Percentiles rank a stretch among this genome's conserved stretches.
Evolutionary conservation across 2,329 filamentous ascomycete genomes (phyloP).

Genomic region (Alternaria burnsii): DNA sequence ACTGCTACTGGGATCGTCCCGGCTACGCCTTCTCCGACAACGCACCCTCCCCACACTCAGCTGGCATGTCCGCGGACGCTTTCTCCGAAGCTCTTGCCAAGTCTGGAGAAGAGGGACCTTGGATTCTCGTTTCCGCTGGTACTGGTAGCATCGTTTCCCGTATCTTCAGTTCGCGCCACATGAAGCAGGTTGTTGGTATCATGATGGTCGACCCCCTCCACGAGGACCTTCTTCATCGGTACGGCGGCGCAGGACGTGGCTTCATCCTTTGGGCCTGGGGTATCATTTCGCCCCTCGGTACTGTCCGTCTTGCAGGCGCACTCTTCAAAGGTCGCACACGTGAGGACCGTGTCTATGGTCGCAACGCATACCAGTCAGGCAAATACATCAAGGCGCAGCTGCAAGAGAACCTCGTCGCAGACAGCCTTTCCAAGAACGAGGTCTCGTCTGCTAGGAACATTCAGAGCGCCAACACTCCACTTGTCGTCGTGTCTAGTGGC

Average conservation of each 20-base stretch:
- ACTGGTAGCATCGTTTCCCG: conserved; percentile 88
- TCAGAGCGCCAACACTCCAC: conserved; percentile 75
- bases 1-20: conserved; percentile 95
- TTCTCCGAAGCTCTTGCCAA: conserved; percentile 84
- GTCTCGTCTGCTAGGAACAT: conserved; percentile 80
- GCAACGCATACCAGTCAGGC: conserved; percentile 77
- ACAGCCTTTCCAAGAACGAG: conserved; percentile 84
- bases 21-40: conserved; percentile 90
- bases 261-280: conserved; percentile 89
- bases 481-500: conserved; percentile 85
- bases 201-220: conserved; percentile 89
- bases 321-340: conserved; percentile 82
- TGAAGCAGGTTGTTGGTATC: conserved; percentile 76
- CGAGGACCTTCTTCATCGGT: conserved; percentile 78
- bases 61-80: conserved; percentile 89
- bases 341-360: conserved; percentile 85
- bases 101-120: conserved; percentile 85
- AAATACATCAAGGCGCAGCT: conserved; percentile 90
- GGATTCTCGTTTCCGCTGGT: conserved; percentile 86
- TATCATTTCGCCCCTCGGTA: conserved; percentile 83
- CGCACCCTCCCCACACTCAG: conserved; percentile 90
- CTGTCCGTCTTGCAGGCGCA: conserved; percentile 81
- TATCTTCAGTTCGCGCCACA: conserved; percentile 87
- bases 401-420: conserved; percentile 90
- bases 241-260: conserved; percentile 74